Conservation (phyloP, 2,329 filamentous ascomycete species). For the Neonectria faginata region DNA sequence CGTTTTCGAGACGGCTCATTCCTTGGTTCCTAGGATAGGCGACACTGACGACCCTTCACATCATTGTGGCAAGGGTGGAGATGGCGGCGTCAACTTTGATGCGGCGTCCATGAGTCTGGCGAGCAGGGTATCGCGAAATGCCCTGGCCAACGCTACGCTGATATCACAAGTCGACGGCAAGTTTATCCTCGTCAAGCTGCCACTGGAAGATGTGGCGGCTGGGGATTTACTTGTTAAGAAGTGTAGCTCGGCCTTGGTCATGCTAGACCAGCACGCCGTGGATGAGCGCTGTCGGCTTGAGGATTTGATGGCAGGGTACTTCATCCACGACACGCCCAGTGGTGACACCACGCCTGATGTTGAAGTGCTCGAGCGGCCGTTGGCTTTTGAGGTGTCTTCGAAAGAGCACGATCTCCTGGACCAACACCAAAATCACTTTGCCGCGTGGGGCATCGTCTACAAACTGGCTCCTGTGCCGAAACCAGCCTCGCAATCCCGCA, state of each 20-base stretch:
- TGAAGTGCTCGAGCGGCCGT: constrained; percentile 60
- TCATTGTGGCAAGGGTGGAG: constrained; percentile 16
- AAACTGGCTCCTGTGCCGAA: constrained; percentile 49
- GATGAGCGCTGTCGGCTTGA: constrained; percentile 91
- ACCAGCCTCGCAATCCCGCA: constrained; percentile 21
- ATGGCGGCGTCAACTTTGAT: constrained; percentile 46
- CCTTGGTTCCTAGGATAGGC: constrained; percentile 57
- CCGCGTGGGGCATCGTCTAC: constrained; percentile 80
- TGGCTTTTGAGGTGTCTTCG: constrained; percentile 73
- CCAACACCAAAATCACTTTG: constrained; percentile 67
- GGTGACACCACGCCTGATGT: constrained; percentile 43
- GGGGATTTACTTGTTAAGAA: background rate
- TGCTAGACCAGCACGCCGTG: constrained; percentile 94
- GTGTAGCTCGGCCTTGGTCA: constrained; percentile 68
- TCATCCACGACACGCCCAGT: constrained; percentile 42
- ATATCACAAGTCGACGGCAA: constrained; percentile 90
- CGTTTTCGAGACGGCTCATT: constrained; percentile 69
- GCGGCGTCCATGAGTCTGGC: constrained; percentile 46
- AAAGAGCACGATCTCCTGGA: constrained; percentile 71
- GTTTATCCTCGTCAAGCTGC: constrained; percentile 80
- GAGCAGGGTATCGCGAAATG: constrained; percentile 70
- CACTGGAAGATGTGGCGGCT: constrained; percentile 33
- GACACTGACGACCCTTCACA: constrained; percentile 15
- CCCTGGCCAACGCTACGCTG: constrained; percentile 70
- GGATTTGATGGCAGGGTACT: constrained; percentile 69